Evolutionary conservation across 306 rosid species (phyloP), one percentile per base, ranked within the genome.

Genomic region (Begonia loranthoides): DNA sequence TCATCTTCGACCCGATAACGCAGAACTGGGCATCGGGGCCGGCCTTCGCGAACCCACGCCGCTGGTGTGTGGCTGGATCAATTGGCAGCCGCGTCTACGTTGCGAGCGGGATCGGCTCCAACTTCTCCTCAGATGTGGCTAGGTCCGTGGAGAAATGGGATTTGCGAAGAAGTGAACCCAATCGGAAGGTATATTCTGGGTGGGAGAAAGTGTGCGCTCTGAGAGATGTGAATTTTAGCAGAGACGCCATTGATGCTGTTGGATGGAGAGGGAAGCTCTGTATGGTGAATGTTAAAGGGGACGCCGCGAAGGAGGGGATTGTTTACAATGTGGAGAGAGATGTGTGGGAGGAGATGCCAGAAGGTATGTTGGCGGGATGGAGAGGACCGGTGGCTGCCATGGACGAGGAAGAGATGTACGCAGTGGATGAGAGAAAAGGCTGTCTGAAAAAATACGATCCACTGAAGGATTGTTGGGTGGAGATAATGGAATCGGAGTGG

Each of bases 311-410:
- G 17, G 89, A 89, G 48, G 97, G 95, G 0, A 45, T 52, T 0
- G 70, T 77, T 9, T 89, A 81, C 52, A 81, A 89, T 49, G 70
- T 69, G 28, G 74, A 54, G 13, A 58, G 49, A 45, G 90, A 76
- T 28, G 17, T 0, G 41, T 84, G 95, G 97, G 55, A 51, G 59
- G 87, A 64, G 56, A 84, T 89, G 95, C 79, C 83, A 52, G 64
- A 68, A 39, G 97, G 97, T 8, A 85, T 89, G 97, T 21, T 79
- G 5, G 62, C 16, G 0, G 95, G 94, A 2, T 89, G 95, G 89
- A 72, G 73, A 11, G 94, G 97, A 1, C 97, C 97, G 12, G 97
- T 76, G 54, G 94, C 85, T 4, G 87, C 97, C 43, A 72, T 85
- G 95, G 83, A 72, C 17, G 97, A 89, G 56, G 70, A 76, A 0